Percentiles rank a stretch among this genome's conserved stretches.
Evolutionary conservation across 139 green algal genomes (phyloP).

Genomic region (Micromonas pusilla): DNA sequence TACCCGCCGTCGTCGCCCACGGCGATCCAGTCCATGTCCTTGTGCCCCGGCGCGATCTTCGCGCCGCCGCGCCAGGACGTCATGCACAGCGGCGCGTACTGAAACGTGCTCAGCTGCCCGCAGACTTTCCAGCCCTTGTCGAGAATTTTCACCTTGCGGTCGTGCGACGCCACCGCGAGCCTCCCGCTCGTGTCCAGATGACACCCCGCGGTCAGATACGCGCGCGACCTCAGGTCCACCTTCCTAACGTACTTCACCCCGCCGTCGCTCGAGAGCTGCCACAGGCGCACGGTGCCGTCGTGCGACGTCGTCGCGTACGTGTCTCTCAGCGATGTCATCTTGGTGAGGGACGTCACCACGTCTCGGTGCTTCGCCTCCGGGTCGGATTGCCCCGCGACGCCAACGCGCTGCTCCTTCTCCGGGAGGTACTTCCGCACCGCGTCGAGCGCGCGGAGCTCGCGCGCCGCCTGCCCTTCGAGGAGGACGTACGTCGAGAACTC

Average conservation of each 20-base stretch:
- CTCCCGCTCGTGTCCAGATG: not conserved
- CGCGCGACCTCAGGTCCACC: not conserved
- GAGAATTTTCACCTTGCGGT: slow-evolving; percentile 20
- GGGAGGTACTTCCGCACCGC: not conserved
- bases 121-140: slow-evolving; percentile 13
- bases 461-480: slow-evolving; percentile 36
- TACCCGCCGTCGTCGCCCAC: not conserved
- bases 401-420: not conserved
- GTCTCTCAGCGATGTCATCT: not conserved
- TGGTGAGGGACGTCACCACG: not conserved
- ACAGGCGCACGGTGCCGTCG: not conserved
- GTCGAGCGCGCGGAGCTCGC: not conserved
- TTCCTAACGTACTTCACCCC: not conserved
- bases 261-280: not conserved
- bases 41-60: not conserved
- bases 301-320: not conserved
- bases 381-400: not conserved
- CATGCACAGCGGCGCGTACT: not conserved
- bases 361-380: not conserved
- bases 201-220: not conserved
- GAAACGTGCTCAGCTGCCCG: not conserved
- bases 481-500: slow-evolving; percentile 70
- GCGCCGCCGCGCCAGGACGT: not conserved
- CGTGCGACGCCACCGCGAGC: not conserved
- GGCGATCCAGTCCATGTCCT: not conserved